Evolutionary conservation across 805 yeast species (phyloP).

Genomic region (Lipomyces lipofer): DNA sequence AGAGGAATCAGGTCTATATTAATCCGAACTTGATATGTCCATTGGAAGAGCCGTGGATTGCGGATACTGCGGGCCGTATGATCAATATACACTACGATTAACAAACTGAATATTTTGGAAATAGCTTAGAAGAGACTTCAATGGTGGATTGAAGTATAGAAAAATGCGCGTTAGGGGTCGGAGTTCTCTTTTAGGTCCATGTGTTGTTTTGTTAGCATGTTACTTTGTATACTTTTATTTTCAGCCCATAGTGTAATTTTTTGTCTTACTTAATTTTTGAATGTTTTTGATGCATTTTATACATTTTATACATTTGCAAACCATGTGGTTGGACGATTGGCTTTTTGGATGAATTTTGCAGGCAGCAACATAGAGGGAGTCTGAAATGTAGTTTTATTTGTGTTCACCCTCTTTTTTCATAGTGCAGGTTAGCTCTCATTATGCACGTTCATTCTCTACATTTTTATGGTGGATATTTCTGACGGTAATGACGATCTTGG

Average conservation of each 20-base stretch:
- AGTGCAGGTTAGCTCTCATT: conserved; percentile 2
- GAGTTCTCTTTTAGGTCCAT: too few relatives aligned
- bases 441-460: not conserved
- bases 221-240: not conserved
- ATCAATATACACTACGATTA: conserved; percentile 23
- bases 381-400: too few relatives aligned
- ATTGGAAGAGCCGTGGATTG: conserved; percentile 85
- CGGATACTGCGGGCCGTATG: conserved; percentile 35
- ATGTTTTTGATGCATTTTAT: too few relatives aligned
- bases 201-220: not conserved
- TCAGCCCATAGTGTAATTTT: not conserved
- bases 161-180: not conserved
- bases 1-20: conserved; percentile 66
- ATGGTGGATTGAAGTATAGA: not conserved
- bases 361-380: too few relatives aligned
- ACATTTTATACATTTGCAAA: too few relatives aligned
- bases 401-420: not conserved
- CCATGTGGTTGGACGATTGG: too few relatives aligned
- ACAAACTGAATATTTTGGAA: not conserved
- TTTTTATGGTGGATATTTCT: not conserved
- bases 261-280: not conserved
- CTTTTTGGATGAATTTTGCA: too few relatives aligned
- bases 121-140: not conserved
- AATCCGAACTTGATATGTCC: conserved; percentile 71
- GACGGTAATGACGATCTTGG: too few relatives aligned